phyloP scores from a whole-genome alignment of 305 asterid genomes.

The Fraxinus angustifolia region DNA sequence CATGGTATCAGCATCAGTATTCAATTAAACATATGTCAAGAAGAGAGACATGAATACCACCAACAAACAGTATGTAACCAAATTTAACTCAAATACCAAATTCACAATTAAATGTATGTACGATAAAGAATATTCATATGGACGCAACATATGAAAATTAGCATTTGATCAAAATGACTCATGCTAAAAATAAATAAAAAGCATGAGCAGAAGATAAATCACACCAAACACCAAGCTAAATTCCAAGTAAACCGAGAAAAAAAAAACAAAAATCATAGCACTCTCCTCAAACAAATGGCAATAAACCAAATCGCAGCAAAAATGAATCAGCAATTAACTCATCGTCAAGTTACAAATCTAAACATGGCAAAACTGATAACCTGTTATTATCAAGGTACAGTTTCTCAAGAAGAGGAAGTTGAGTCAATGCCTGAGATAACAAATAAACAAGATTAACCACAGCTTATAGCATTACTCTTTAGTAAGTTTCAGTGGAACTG shows the following conservation, averaged over 20 bases:
- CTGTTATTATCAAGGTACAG: too few species aligned
- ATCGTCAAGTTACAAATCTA: neutral
- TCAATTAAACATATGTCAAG: too few species aligned
- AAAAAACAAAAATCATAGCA: neutral
- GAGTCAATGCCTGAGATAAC: too few species aligned
- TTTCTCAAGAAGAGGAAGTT: too few species aligned
- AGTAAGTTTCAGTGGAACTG: too few species aligned
- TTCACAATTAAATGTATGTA: neutral
- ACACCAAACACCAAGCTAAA: neutral
- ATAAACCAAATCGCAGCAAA: neutral
- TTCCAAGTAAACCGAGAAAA: neutral
- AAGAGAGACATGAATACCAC: too few species aligned
- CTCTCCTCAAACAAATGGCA: neutral
- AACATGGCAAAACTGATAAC: too few species aligned
- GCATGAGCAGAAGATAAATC: neutral
- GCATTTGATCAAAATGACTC: neutral
- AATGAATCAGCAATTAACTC: neutral
- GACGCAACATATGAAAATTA: neutral
- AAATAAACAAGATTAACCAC: too few species aligned
- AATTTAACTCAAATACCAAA: neutral
- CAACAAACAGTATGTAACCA: too few species aligned
- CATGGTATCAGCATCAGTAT: too few species aligned
- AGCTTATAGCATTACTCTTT: too few species aligned
- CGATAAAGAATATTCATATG: neutral
- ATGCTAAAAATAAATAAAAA: neutral